A percentile compares a stretch with the other conserved stretches of the same genome.
These are phyloP conservation scores for Urtica urens DNA, from an alignment of 306 rosid genomes.

Conservation along the genomic window DNA sequence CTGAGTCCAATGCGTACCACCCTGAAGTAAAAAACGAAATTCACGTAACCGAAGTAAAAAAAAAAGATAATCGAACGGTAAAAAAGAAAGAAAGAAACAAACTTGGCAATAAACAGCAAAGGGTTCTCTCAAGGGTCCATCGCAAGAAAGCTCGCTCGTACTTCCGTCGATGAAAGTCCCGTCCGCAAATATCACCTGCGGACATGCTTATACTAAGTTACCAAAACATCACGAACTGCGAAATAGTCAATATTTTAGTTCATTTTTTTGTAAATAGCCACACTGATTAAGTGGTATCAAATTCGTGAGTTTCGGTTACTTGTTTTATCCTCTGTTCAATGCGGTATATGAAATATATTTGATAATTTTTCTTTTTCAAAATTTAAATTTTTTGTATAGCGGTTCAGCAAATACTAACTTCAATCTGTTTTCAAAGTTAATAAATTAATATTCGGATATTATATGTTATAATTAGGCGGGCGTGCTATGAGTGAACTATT, in stretches of 20 bases:
- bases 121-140: constrained; percentile 89
- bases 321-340: too few species aligned
- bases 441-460: too few species aligned
- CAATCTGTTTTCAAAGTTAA: constrained; percentile 5
- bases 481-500: too few species aligned
- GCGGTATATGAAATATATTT: too few species aligned
- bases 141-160: constrained; percentile 96
- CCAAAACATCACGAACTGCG: too few species aligned
- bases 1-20: constrained; percentile 93
- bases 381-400: neutral
- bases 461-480: too few species aligned
- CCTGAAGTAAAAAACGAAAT: constrained; percentile 33
- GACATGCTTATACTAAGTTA: constrained; percentile 1
- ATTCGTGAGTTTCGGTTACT: too few species aligned
- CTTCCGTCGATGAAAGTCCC: constrained; percentile 95
- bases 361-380: too few species aligned
- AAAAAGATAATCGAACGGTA: neutral
- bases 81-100: neutral
- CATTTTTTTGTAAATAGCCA: too few species aligned
- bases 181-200: constrained; percentile 92
- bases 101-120: constrained; percentile 92
- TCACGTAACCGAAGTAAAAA: neutral
- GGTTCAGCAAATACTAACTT: neutral
- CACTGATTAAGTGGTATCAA: too few species aligned
- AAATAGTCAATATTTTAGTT: too few species aligned